These are phyloP conservation scores for Ophiostoma novo-ulmi DNA, from an alignment of 2,329 filamentous ascomycete species.

Conservation along the genomic window DNA sequence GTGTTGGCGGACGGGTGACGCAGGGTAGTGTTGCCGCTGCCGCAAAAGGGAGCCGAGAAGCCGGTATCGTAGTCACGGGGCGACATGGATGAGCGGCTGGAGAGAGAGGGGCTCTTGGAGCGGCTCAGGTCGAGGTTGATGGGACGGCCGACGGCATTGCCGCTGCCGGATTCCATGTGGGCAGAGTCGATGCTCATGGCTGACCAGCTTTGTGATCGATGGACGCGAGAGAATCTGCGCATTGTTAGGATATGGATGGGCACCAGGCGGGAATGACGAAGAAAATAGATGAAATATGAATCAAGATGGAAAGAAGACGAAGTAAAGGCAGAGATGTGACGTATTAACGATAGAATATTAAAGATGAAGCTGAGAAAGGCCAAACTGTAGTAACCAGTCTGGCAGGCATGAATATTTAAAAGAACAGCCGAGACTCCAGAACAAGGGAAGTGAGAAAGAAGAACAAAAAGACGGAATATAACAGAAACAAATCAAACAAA, in stretches of 20 bases:
- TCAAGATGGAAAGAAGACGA: neutral
- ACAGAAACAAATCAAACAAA: neutral
- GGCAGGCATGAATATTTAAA: neutral
- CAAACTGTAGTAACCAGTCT: neutral
- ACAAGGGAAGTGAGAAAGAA: neutral
- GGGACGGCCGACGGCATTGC: neutral
- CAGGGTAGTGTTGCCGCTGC: conserved; percentile 53
- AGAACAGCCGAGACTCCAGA: neutral
- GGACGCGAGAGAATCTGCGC: conserved; percentile 23
- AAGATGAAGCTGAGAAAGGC: neutral
- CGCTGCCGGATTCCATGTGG: conserved; percentile 17
- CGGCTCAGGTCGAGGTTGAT: neutral
- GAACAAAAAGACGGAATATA: neutral
- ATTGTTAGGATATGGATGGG: conserved; percentile 13
- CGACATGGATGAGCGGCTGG: conserved; percentile 13
- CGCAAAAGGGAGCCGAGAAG: conserved; percentile 49
- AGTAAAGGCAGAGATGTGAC: neutral
- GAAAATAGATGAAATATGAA: neutral
- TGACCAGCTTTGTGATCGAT: conserved; percentile 28
- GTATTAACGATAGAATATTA: neutral
- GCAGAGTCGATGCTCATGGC: conserved; percentile 22
- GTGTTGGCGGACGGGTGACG: conserved; percentile 59
- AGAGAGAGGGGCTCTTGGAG: conserved; percentile 19
- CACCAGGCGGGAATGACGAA: neutral
- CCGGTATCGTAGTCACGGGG: conserved; percentile 39